These are phyloP conservation scores for Aspergillus sp. DNA, from an alignment of 2,329 filamentous ascomycete genomes.

Conservation along the genomic window DNA sequence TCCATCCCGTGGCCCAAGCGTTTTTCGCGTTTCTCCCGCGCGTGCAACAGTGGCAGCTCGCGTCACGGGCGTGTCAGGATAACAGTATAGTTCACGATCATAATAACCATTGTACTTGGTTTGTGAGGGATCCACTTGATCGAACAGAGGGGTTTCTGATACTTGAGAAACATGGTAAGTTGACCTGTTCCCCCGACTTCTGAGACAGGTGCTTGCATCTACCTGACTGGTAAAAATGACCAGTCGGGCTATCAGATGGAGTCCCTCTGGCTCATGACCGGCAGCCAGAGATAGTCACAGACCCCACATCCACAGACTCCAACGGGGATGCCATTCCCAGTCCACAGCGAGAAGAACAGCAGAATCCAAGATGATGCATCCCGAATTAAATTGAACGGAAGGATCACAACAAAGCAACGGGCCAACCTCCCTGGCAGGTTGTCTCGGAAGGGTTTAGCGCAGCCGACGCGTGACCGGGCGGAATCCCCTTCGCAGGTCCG, in stretches of 20 bases:
- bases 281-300: no score
- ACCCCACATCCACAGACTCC: no score
- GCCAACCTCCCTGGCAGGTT: slow-evolving; percentile 14
- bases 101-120: neutral
- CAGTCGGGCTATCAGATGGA: neutral
- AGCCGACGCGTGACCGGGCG: slow-evolving; percentile 39
- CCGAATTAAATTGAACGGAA: neutral
- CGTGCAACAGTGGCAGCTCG: neutral
- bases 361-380: neutral
- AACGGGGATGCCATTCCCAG: no score
- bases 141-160: neutral
- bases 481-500: slow-evolving; percentile 27
- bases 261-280: no score
- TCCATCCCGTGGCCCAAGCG: neutral
- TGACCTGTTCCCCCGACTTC: neutral
- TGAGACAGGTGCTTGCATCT: neutral
- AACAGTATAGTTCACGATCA: neutral
- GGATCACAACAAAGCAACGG: neutral
- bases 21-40: neutral
- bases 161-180: neutral
- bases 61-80: neutral
- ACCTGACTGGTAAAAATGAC: neutral
- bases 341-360: no score
- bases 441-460: slow-evolving; percentile 33
- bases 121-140: neutral